Evolutionary conservation across 768 basidiomycete species (phyloP).

Genomic region (Tulasnella sp.): DNA sequence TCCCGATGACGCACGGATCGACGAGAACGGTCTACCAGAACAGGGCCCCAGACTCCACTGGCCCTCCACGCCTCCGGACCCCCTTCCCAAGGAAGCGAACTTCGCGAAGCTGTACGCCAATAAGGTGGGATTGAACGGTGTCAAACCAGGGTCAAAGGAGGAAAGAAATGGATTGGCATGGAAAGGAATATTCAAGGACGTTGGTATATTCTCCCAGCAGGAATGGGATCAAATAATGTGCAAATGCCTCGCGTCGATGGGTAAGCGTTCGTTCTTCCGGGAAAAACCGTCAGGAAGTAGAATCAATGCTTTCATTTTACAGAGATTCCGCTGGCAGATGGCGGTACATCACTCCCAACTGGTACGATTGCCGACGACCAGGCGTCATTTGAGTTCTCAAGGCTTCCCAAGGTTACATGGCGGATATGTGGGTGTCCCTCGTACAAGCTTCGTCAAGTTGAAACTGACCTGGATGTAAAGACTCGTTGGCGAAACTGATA

Average conservation of each 20-base stretch:
- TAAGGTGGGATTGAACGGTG: not conserved
- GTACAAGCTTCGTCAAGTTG: not conserved
- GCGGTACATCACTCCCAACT: conserved; percentile 49
- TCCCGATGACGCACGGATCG: conserved; percentile 57
- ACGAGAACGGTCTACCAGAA: conserved; percentile 20
- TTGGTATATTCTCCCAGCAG: conserved; percentile 17
- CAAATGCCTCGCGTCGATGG: conserved; percentile 16
- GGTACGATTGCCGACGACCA: conserved; percentile 65
- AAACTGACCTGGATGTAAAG: conserved; percentile 28
- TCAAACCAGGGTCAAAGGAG: conserved; percentile 12
- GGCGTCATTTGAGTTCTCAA: conserved; percentile 60
- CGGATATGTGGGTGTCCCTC: conserved; percentile 35
- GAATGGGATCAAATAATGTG: conserved; percentile 19
- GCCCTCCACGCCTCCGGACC: not conserved
- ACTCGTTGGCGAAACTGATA: conserved; percentile 49
- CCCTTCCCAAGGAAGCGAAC: not conserved
- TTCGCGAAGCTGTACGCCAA: not conserved
- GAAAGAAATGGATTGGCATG: conserved; percentile 4
- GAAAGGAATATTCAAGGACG: conserved; percentile 22
- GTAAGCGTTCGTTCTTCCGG: conserved; percentile 7
- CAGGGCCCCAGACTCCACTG: conserved; percentile 10
- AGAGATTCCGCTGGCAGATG: conserved; percentile 67
- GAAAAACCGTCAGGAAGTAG: not conserved
- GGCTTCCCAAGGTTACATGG: conserved; percentile 61
- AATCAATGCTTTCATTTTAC: not conserved